Evolutionary conservation across 495 filamentous ascomycete genomes (phyloP).

Genomic region (Lophiostoma macrostomum): DNA sequence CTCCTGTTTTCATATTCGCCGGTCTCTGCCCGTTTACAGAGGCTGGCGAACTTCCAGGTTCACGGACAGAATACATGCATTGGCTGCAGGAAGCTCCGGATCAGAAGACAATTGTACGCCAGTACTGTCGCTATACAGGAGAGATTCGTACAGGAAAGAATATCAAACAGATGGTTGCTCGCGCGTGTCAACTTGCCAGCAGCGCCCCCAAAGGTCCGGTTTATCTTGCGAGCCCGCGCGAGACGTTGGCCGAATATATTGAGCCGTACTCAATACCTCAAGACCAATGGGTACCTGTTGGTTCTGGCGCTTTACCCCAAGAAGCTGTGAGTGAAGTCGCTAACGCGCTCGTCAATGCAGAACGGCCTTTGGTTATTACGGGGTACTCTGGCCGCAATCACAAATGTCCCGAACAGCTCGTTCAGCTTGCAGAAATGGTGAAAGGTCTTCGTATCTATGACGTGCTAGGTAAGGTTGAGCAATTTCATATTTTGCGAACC

Average conservation of each 20-base stretch:
- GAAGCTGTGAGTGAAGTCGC: constrained; percentile 65
- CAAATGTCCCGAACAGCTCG: constrained; percentile 64
- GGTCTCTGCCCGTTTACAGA: constrained; percentile 85
- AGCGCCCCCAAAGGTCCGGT: constrained; percentile 82
- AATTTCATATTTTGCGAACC: no score
- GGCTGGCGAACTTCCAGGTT: constrained; percentile 86
- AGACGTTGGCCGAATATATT: constrained; percentile 92
- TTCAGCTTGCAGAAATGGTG: constrained; percentile 72
- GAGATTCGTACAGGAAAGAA: constrained; percentile 92
- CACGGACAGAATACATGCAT: constrained; percentile 91
- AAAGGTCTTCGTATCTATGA: constrained; percentile 78
- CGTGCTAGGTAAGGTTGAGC: no score
- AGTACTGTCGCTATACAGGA: constrained; percentile 87
- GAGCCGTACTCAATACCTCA: constrained; percentile 74
- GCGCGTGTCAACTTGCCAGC: constrained; percentile 81
- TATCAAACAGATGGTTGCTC: constrained; percentile 92
- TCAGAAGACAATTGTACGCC: constrained; percentile 83
- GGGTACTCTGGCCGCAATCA: constrained; percentile 81
- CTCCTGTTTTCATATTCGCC: constrained; percentile 87
- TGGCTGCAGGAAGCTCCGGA: constrained; percentile 98
- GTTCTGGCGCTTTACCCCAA: constrained; percentile 67
- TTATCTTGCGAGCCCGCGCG: constrained; percentile 78
- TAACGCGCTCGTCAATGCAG: constrained; percentile 66
- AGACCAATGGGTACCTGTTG: constrained; percentile 69
- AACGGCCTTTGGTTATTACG: constrained; percentile 74